Conservation (phyloP, 2,329 filamentous ascomycete species). For the Monilinia vaccinii-corymbosi region DNA sequence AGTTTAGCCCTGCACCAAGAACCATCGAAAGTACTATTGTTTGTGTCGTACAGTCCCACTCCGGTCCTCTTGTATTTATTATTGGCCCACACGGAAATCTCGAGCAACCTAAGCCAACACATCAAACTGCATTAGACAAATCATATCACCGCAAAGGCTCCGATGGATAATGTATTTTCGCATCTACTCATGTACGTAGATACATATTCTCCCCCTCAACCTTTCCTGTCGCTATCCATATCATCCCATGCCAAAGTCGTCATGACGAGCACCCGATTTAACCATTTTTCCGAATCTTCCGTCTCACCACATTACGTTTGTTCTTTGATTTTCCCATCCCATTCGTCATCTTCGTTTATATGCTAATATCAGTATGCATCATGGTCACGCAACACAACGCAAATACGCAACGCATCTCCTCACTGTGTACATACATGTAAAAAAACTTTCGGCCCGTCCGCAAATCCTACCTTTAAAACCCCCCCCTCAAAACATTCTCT, state of each 20-base stretch:
- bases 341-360: not conserved
- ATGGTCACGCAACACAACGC: not conserved
- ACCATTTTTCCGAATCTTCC: not conserved
- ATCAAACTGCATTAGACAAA: conserved; percentile 1
- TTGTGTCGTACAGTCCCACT: not conserved
- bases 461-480: too few relatives aligned
- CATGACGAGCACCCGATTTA: not conserved
- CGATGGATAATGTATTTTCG: not conserved
- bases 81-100: not conserved
- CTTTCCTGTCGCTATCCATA: not conserved
- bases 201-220: not conserved
- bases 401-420: not conserved
- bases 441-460: too few relatives aligned
- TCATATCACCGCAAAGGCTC: not conserved
- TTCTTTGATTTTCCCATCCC: not conserved
- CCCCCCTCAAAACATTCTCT: too few relatives aligned
- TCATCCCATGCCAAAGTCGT: not conserved
- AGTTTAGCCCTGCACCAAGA: not conserved
- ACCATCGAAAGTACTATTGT: not conserved
- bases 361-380: not conserved
- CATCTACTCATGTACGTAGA: not conserved
- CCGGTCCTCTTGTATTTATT: not conserved
- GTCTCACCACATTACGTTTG: not conserved
- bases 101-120: conserved; percentile 2
- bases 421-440: too few relatives aligned